Base-by-base conservation (phyloP, 768 basidiomycete species). In the Amanita pallidorosea region DNA sequence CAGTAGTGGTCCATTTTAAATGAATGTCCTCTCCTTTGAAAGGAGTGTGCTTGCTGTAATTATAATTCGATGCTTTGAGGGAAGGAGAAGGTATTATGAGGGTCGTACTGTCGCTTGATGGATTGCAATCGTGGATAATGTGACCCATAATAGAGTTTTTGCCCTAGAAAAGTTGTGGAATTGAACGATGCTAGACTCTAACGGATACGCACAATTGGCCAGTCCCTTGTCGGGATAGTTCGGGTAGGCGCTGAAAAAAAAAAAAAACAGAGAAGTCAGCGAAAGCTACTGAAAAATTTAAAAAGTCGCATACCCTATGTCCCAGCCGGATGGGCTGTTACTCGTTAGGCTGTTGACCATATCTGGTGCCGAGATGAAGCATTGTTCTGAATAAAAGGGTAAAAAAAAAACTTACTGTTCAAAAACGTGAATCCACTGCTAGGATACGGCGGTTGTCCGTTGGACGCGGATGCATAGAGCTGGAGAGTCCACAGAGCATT, bases 401-500 rank as follows among this genome's bases (percentile, higher is more conserved):
- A n/a, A n/a, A 17, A n/a, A 44, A 7, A 31, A 18, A 15, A 50
- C 63, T 53, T 57, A 64, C 69, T 69, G 52, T 76, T 67, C 12
- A 79, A 56, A 55, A 78, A 74, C 0, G 62, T 57, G 47, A 76
- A 70, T 0, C 74, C 77, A 13, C 61, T 60, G 4, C 56, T 45
- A 2, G 77, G 76, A 60, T 67, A 78, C 0, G 74, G 74, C 2
- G 73, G 70, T 0, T 54, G 49, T 6, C 59, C 54, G 45, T 58
- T 65, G 1, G 55, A 46, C 5, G 72, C 67, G 0, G 72, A 73
- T 0, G 73, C 74, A 56, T 80, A 77, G 51, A 78, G 61, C 57
- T 79, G 77, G 49, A 78, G 66, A 3, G 67, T 71, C 47, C 75
- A 75, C 37, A 72, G 57, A 1, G 70, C 67, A 53, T 61, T 62